Conservation (phyloP, 768 basidiomycete genomes). For the Rhizopogon salebrosus region DNA sequence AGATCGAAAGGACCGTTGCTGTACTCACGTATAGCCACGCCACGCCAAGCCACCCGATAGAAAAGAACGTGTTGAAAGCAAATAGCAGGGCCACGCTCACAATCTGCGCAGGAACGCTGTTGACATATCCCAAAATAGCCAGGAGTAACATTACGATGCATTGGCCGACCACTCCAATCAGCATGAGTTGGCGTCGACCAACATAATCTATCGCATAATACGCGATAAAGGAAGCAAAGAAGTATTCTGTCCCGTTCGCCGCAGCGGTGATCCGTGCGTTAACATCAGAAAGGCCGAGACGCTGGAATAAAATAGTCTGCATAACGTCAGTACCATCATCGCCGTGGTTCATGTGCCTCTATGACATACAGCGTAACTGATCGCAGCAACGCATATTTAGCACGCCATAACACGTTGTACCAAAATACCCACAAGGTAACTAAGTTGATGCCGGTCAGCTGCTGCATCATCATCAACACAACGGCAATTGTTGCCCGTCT, state of each 20-base stretch:
- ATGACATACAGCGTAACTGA: constrained; percentile 8
- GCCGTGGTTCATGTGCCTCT: neutral
- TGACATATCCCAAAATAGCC: constrained; percentile 17
- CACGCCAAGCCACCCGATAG: constrained; percentile 33
- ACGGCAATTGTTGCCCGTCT: constrained; percentile 13
- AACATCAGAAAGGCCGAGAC: constrained; percentile 19
- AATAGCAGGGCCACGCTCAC: constrained; percentile 22
- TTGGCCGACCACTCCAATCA: constrained; percentile 38
- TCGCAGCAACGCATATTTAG: neutral
- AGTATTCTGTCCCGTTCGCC: constrained; percentile 36
- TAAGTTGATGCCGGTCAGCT: constrained; percentile 26
- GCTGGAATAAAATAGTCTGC: constrained; percentile 10
- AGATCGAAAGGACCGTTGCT: neutral
- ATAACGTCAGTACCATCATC: neutral
- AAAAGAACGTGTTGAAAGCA: constrained; percentile 34
- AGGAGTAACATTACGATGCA: constrained; percentile 24
- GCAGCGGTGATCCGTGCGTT: constrained; percentile 26
- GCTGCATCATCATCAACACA: constrained; percentile 26
- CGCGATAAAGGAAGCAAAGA: constrained; percentile 41
- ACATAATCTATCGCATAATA: constrained; percentile 45
- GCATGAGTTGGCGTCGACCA: constrained; percentile 42
- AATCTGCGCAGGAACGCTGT: constrained; percentile 17
- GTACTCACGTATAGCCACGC: constrained; percentile 26
- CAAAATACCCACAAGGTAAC: constrained; percentile 18
- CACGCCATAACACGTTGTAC: neutral